Evolutionary conservation across 225 moss, liverwort and hornwort genomes (phyloP), one percentile per base, ranked within the genome.

Genomic region (Bryum argenteum): DNA sequence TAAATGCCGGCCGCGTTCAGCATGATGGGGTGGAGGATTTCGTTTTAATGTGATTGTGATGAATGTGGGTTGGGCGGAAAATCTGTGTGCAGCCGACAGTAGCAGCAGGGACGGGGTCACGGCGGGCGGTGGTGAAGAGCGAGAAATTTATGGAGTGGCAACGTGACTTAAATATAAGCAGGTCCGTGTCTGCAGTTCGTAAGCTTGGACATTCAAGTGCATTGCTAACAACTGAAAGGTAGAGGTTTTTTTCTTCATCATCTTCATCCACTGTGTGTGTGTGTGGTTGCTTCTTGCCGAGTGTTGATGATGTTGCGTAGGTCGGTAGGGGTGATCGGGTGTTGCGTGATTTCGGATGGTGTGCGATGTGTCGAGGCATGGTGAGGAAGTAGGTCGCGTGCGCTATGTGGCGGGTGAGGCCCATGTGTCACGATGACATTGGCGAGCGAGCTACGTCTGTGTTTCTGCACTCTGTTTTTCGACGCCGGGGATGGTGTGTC

Each of bases 61-160:
- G 58, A 40, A 65, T 70, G 54, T 59, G 51, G 41, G 1, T 65
- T 23, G 39, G 1, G 11, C 11, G 63, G 12, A 0, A 20, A 75
- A 75, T 33, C 33, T 87, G n/a, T n/a, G n/a, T n/a, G 86, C 87
- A 93, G 93, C 69, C 84, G 42, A 71, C 85, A 54, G 90, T 90
- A 71, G 76, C 41, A 42, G 14, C 88, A 77, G 90, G 87, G 37
- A 82, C 88, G 62, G 92, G 95, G 66, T 87, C 82, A 20, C 87
- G 95, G 28, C 85, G 95, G 72, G 93, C 93, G 52, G 95, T 92
- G 57, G 87, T 88, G 80, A 87, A 83, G 64, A 95, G 95, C 89
- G 92, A 91, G 79, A 88, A 84, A 70, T 96, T 87, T 63, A 90
- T 93, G 93, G 96, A 96, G 86, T 96, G 93, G 93, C 93, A 96